Conservation (phyloP, 768 basidiomycete genomes). For the Crucibulum laeve region DNA sequence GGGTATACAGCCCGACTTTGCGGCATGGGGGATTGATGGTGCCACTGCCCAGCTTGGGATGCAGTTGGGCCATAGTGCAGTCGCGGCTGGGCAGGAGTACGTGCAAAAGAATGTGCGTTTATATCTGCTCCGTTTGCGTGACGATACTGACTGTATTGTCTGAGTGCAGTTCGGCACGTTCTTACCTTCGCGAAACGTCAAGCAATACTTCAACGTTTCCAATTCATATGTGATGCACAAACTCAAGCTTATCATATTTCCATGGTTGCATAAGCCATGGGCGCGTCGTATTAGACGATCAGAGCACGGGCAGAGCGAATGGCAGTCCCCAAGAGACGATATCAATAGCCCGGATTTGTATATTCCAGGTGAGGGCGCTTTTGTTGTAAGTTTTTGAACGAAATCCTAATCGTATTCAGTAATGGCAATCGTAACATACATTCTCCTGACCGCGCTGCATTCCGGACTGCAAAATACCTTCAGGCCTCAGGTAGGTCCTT, state of each 20-base stretch:
- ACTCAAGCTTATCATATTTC: slow-evolving; percentile 84
- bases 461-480: slow-evolving; percentile 82
- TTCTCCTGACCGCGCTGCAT: slow-evolving; percentile 81
- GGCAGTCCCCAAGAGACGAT: slow-evolving; percentile 88
- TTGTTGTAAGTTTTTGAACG: not conserved
- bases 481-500: slow-evolving; percentile 55
- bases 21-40: slow-evolving; percentile 84
- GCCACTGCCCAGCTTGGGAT: slow-evolving; percentile 94
- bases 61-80: slow-evolving; percentile 89
- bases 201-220: slow-evolving; percentile 93
- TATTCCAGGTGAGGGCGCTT: slow-evolving; percentile 64
- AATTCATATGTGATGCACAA: slow-evolving; percentile 94
- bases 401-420: slow-evolving; percentile 34
- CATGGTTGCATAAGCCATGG: slow-evolving; percentile 92
- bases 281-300: slow-evolving; percentile 61
- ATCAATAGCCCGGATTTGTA: slow-evolving; percentile 96
- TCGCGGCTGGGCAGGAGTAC: slow-evolving; percentile 93
- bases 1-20: slow-evolving; percentile 42
- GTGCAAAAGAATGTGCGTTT: slow-evolving; percentile 85
- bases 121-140: not conserved
- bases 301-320: slow-evolving; percentile 69
- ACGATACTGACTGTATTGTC: slow-evolving; percentile 1
- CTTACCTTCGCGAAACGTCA: slow-evolving; percentile 72
- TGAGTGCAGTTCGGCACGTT: slow-evolving; percentile 69
- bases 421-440: slow-evolving; percentile 96